phyloP scores from a whole-genome alignment of 2,329 filamentous ascomycete species.

The Clonostachys rosea region DNA sequence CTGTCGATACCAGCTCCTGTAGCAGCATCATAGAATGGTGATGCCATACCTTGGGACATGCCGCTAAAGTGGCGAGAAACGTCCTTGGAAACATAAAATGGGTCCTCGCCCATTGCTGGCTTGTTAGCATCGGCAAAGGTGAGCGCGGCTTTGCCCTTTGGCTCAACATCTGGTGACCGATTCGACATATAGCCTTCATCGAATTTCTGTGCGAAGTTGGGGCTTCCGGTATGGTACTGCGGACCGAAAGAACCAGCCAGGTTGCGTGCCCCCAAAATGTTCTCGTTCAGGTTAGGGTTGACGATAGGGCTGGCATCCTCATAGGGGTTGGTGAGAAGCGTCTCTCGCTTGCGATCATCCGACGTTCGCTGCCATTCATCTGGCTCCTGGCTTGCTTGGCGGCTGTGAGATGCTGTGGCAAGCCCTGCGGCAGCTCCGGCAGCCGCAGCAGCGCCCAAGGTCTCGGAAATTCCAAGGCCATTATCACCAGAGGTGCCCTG shows the following conservation, averaged over 20 bases:
- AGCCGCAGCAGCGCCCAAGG: conserved; percentile 44
- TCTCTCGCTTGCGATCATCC: conserved; percentile 60
- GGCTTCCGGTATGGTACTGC: conserved; percentile 49
- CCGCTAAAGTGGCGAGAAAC: conserved; percentile 68
- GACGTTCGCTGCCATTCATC: conserved; percentile 62
- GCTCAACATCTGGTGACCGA: conserved; percentile 40
- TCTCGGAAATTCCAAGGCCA: conserved; percentile 7
- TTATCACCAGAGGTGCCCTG: not conserved
- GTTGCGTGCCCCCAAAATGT: conserved; percentile 35
- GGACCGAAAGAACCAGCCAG: conserved; percentile 33
- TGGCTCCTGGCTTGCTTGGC: conserved; percentile 50
- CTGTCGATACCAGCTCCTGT: conserved; percentile 84
- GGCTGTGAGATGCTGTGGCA: conserved; percentile 40
- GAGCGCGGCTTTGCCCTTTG: conserved; percentile 51
- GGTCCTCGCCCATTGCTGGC: conserved; percentile 45
- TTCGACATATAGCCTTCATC: conserved; percentile 94
- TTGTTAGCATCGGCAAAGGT: too few relatives aligned
- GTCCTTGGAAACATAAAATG: conserved; percentile 55
- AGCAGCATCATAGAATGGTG: conserved; percentile 84
- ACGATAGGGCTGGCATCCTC: conserved; percentile 60
- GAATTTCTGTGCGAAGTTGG: conserved; percentile 49
- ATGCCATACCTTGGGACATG: conserved; percentile 86
- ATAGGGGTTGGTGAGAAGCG: conserved; percentile 62
- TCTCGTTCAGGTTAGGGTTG: conserved; percentile 46
- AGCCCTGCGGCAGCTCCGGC: conserved; percentile 48